phyloP scores from a whole-genome alignment of 2,329 filamentous ascomycete species.

The Aspergillus texensis region DNA sequence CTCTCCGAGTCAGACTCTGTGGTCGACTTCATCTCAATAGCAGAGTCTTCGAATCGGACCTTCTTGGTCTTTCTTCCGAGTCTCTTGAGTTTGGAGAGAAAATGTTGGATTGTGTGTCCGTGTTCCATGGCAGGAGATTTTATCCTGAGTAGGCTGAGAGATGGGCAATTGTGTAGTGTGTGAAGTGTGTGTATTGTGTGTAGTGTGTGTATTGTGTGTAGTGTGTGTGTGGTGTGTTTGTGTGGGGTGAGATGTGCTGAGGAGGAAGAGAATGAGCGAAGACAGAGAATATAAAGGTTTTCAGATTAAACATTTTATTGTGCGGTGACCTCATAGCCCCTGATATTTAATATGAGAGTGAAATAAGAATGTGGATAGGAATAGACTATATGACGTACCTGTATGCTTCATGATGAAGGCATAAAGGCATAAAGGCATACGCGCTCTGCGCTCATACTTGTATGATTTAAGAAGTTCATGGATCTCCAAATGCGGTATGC shows the following conservation, averaged over 20 bases:
- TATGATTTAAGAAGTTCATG: neutral
- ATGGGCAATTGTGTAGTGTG: neutral
- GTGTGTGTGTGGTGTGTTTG: neutral
- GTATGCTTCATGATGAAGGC: neutral
- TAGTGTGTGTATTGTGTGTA: neutral
- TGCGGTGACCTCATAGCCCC: neutral
- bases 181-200: neutral
- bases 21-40: neutral
- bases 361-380: neutral
- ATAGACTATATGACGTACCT: neutral
- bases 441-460: neutral
- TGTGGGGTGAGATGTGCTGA: neutral
- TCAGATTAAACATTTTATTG: neutral
- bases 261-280: neutral
- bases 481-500: neutral
- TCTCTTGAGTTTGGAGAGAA: neutral
- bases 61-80: neutral
- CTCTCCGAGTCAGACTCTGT: neutral
- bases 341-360: no score
- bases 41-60: neutral
- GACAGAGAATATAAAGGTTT: neutral
- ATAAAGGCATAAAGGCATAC: neutral
- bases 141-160: neutral
- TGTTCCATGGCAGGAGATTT: neutral
- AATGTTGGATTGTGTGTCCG: neutral